Evolutionary conservation across 768 basidiomycete species (phyloP), one percentile per base, ranked within the genome.

Genomic region (Russula olivacea): DNA sequence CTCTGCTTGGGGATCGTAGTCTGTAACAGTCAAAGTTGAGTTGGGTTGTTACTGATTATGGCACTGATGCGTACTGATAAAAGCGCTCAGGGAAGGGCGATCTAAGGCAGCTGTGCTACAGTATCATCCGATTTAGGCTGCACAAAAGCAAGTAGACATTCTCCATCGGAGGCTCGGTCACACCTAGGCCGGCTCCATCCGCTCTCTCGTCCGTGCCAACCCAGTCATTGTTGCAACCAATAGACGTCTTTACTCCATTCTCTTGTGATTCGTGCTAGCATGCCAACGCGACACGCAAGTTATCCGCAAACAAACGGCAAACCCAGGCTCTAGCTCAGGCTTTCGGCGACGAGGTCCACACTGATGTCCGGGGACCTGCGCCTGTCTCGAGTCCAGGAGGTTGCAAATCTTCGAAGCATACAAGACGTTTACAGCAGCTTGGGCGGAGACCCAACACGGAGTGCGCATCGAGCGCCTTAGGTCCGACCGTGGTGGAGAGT

Each of bases 401-500:
- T 30, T 58, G 69, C 4, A 32, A 50, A 0, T 79, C 2, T 65
- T 75, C 8, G 59, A 61, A 6, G 58, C 70, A 12, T 76, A 74
- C 51, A 63, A 69, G 19, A 49, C 64, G 0, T 75, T 70, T 21
- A n/a, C n/a, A n/a, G 68, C 72, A 32, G 68, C 71, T 0, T 70
- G 61, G 67, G 58, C 72, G 10, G 11, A 58, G 14, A 75, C 68
- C 2, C 74, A 77, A 55, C 56, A 66, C 45, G 41, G 69, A 15
- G 63, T 53, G 4, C 64, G 67, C 19, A 70, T 77, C 64, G 71
- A 74, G 59, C 57, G 61, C 32, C 66, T 76, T 2, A 70, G 61
- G 25, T 71, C 71, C 3, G 72, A 74, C 55, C 54, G 69, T 19
- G 72, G 76, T 6, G 70, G 71, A 0, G 74, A 76, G 63, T 75